Conservation (phyloP, 768 basidiomycete species). For the Tricholoma furcatifolium region DNA sequence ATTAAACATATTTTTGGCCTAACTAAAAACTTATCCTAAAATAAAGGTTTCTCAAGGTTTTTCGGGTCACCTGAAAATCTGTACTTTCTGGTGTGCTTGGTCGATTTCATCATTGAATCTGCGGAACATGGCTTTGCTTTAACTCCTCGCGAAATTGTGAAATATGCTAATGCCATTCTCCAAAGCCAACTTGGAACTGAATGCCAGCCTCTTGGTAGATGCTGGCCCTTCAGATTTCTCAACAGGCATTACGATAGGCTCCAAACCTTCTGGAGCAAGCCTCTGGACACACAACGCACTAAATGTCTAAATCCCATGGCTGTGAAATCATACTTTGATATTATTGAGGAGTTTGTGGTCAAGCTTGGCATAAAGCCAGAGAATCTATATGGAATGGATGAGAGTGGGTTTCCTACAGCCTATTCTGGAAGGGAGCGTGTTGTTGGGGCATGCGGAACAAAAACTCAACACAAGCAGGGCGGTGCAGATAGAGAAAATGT, state of each 20-base stretch:
- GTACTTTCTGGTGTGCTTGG: too few species aligned
- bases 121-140: neutral
- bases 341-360: neutral
- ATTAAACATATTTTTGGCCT: too few species aligned
- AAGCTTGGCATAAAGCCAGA: neutral
- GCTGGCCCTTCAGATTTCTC: neutral
- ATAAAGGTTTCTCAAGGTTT: too few species aligned
- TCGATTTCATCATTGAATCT: neutral
- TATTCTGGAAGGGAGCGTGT: neutral
- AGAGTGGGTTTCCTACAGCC: conserved; percentile 22
- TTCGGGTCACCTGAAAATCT: too few species aligned
- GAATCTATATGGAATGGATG: too few species aligned
- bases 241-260: neutral
- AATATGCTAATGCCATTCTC: neutral
- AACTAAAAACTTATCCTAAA: too few species aligned
- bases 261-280: neutral
- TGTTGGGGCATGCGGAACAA: neutral
- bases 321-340: neutral
- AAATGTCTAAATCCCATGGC: neutral
- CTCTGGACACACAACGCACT: neutral
- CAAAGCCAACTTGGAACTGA: neutral
- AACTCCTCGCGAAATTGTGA: neutral
- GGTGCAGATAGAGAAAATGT: conserved; percentile 31
- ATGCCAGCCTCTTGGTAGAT: neutral
- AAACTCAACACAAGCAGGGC: conserved; percentile 11